These are phyloP conservation scores for Akebia trifoliata DNA, from an alignment of 164 flowering plant species.

Conservation along the genomic window DNA sequence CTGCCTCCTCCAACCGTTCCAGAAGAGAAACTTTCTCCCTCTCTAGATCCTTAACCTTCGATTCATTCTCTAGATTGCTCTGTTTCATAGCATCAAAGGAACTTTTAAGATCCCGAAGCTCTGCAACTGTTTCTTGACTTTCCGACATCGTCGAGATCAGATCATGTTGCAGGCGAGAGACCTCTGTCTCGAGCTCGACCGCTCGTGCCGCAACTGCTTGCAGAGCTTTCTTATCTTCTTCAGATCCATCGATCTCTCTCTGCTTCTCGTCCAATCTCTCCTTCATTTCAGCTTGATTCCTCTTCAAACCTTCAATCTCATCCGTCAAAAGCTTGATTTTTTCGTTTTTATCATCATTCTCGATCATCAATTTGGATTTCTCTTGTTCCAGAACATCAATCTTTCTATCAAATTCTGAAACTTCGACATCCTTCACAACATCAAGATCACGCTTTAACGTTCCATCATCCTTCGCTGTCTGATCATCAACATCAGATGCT, in stretches of 20 bases:
- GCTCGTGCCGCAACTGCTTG: conserved; percentile 43
- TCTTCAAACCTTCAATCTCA: conserved; percentile 35
- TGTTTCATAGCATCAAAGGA: conserved; percentile 18
- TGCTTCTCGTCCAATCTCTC: conserved; percentile 19
- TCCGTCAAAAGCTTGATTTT: conserved; percentile 24
- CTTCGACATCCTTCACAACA: conserved; percentile 11
- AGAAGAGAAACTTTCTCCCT: conserved; percentile 28
- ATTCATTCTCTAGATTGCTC: conserved; percentile 29
- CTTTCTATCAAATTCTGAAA: conserved; percentile 27
- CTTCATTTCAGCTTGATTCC: conserved; percentile 28
- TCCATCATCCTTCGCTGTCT: conserved; percentile 21
- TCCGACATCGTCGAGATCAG: conserved; percentile 38
- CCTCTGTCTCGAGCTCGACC: conserved; percentile 54
- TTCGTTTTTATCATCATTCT: conserved; percentile 27
- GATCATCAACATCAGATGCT: conserved; percentile 21
- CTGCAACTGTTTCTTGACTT: conserved; percentile 31
- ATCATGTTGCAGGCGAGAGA: conserved; percentile 62
- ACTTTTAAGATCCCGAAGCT: conserved; percentile 30
- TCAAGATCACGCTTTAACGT: conserved; percentile 23
- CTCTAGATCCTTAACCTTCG: conserved; percentile 27
- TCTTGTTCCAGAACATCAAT: conserved; percentile 39
- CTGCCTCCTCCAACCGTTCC: conserved; percentile 9
- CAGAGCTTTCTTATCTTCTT: conserved; percentile 32
- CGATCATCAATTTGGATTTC: conserved; percentile 24
- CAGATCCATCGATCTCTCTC: conserved; percentile 23